These are phyloP conservation scores for Alternaria postmessia DNA, from an alignment of 2,329 filamentous ascomycete genomes.

Conservation along the genomic window DNA sequence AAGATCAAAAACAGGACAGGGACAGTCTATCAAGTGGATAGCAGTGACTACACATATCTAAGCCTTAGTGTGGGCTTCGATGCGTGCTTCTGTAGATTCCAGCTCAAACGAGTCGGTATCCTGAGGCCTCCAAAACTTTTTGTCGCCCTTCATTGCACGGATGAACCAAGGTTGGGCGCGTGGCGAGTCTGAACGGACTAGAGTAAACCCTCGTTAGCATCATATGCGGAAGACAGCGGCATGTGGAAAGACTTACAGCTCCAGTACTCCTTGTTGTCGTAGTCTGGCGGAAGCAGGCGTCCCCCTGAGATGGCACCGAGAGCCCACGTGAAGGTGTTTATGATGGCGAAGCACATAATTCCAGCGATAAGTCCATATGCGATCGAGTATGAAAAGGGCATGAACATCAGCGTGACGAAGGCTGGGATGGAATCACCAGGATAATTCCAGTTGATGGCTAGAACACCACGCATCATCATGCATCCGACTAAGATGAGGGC, in stretches of 20 bases:
- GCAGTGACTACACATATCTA: background rate
- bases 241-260: conserved; percentile 29
- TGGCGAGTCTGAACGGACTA: conserved; percentile 32
- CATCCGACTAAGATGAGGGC: conserved; percentile 85
- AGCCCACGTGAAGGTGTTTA: conserved; percentile 73
- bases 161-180: conserved; percentile 39
- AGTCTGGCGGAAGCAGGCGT: conserved; percentile 33
- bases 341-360: conserved; percentile 75
- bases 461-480: conserved; percentile 81
- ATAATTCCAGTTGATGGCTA: conserved; percentile 86
- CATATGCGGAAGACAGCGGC: background rate
- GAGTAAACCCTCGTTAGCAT: conserved; percentile 9
- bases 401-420: conserved; percentile 81
- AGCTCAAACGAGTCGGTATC: conserved; percentile 34
- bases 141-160: conserved; percentile 33
- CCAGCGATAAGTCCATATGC: conserved; percentile 86
- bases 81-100: conserved; percentile 20
- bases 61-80: conserved; percentile 12
- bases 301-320: conserved; percentile 26
- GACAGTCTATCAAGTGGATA: background rate
- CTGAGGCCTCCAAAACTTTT: conserved; percentile 33
- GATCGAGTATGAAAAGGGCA: conserved; percentile 91
- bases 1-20: background rate
- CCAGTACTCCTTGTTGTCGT: conserved; percentile 42
- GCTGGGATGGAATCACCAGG: conserved; percentile 83